Conservation (phyloP, 23 red algal genomes). For the Gracilaria caudata region DNA sequence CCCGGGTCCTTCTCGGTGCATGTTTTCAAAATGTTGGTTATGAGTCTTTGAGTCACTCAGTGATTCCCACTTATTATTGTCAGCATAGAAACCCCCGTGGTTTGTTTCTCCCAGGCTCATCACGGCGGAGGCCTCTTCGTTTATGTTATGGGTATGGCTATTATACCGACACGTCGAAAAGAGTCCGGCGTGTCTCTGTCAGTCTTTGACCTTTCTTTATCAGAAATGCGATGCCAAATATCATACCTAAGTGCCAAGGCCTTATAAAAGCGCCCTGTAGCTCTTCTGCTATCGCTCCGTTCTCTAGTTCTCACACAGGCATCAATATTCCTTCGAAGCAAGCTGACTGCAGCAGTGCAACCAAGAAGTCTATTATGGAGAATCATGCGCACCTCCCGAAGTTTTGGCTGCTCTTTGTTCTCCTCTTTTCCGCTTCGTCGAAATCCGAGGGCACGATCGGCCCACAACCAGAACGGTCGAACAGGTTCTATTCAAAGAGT, state of each 20-base stretch:
- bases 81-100: neutral
- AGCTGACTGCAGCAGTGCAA: neutral
- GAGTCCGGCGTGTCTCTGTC: neutral
- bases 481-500: neutral
- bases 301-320: neutral
- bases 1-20: no score
- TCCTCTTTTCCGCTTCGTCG: neutral
- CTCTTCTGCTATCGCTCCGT: neutral
- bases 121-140: neutral
- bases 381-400: neutral
- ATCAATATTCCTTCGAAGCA: neutral
- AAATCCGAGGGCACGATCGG: neutral
- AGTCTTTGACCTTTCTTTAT: neutral
- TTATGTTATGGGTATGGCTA: neutral
- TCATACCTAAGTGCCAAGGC: neutral
- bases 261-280: neutral
- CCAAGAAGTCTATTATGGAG: neutral
- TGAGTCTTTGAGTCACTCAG: no score
- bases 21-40: neutral
- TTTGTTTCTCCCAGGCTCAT: neutral
- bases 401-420: neutral
- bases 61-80: neutral
- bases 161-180: neutral
- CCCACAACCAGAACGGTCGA: neutral
- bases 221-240: neutral